These are phyloP conservation scores for Xylaria grammica DNA, from an alignment of 495 filamentous ascomycete genomes.

Conservation along the genomic window DNA sequence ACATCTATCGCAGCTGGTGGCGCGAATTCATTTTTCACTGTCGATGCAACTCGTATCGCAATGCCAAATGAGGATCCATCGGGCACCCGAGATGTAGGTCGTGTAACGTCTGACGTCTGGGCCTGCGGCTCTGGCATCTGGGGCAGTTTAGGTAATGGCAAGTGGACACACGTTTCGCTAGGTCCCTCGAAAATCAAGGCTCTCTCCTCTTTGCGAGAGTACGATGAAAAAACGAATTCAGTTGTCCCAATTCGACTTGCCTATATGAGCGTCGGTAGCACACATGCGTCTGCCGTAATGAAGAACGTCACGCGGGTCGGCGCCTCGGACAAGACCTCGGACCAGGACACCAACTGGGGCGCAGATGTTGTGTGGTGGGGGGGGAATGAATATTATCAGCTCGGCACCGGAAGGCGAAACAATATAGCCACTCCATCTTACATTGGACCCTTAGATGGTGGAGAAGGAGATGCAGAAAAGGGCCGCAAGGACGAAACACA, in stretches of 20 bases:
- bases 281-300: slow-evolving; percentile 80
- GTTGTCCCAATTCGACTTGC: slow-evolving; percentile 78
- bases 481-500: slow-evolving; percentile 65
- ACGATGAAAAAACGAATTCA: slow-evolving; percentile 70
- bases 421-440: slow-evolving; percentile 76
- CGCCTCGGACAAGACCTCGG: slow-evolving; percentile 53
- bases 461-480: slow-evolving; percentile 50
- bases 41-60: slow-evolving; percentile 70
- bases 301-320: slow-evolving; percentile 72
- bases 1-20: slow-evolving; percentile 85
- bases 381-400: slow-evolving; percentile 89
- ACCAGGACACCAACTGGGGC: slow-evolving; percentile 78
- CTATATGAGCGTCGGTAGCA: slow-evolving; percentile 72
- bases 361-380: slow-evolving; percentile 92
- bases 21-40: slow-evolving; percentile 79
- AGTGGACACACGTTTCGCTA: slow-evolving; percentile 87
- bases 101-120: slow-evolving; percentile 76
- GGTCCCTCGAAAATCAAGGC: slow-evolving; percentile 81
- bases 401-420: slow-evolving; percentile 87
- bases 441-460: slow-evolving; percentile 74
- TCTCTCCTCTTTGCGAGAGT: slow-evolving; percentile 83
- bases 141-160: slow-evolving; percentile 82
- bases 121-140: slow-evolving; percentile 84
- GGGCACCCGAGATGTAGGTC: slow-evolving; percentile 39
- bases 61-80: slow-evolving; percentile 49